Conservation (phyloP, 116 monocot genomes). For the Trichopus zeylanicus region DNA sequence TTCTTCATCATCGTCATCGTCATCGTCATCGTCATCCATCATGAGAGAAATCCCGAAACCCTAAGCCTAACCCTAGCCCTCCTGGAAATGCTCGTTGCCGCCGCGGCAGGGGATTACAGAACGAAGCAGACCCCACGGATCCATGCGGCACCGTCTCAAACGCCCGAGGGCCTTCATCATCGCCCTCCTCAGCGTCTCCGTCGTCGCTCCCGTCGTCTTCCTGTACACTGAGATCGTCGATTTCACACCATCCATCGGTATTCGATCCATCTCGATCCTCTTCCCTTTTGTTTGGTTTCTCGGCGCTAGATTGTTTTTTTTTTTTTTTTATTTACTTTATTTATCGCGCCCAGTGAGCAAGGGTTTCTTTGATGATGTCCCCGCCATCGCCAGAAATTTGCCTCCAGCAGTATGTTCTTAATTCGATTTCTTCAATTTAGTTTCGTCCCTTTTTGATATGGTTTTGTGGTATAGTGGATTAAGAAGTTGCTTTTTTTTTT, state of each 20-base stretch:
- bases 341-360: conserved; percentile 9
- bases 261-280: neutral
- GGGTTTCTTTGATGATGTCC: conserved; percentile 13
- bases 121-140: neutral
- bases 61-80: neutral
- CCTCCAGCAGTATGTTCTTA: conserved; percentile 7
- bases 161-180: conserved; percentile 9
- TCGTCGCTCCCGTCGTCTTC: conserved; percentile 14
- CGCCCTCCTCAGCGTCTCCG: conserved; percentile 15
- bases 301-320: neutral
- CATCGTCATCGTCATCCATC: no score
- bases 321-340: neutral
- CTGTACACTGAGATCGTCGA: conserved; percentile 10
- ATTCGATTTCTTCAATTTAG: neutral
- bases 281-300: neutral
- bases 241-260: conserved; percentile 19
- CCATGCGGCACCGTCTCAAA: neutral
- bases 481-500: neutral
- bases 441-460: neutral
- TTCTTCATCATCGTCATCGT: neutral
- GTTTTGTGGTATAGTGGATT: neutral
- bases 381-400: conserved; percentile 12
- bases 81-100: neutral
- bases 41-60: neutral
- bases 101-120: neutral